These are phyloP conservation scores for Umbilicus rupestris DNA, from an alignment of 164 flowering plant genomes.

Conservation along the genomic window DNA sequence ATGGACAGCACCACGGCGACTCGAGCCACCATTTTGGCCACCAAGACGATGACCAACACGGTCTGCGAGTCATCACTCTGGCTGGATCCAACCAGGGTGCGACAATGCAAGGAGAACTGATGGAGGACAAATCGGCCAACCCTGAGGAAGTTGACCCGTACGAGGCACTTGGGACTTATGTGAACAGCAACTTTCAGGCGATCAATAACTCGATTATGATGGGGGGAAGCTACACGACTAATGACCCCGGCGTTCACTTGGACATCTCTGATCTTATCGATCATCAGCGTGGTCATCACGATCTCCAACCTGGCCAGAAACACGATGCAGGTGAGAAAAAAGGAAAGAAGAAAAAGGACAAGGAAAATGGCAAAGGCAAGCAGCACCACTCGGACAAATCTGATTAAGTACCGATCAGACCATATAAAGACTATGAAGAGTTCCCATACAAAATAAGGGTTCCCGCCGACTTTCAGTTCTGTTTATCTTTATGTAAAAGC, in stretches of 20 bases:
- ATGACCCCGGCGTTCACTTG: conserved; percentile 79
- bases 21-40: conserved; percentile 12
- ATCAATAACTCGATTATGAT: conserved; percentile 77
- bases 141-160: conserved; percentile 14
- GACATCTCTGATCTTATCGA: conserved; percentile 33
- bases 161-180: conserved; percentile 33
- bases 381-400: background rate
- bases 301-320: conserved; percentile 18
- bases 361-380: conserved; percentile 16
- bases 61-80: conserved; percentile 50
- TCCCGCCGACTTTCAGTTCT: background rate
- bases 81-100: conserved; percentile 73
- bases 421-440: background rate
- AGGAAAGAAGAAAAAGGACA: conserved; percentile 1
- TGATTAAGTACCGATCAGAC: background rate
- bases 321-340: background rate
- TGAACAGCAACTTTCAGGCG: conserved; percentile 77
- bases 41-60: conserved; percentile 17
- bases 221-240: conserved; percentile 43
- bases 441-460: background rate
- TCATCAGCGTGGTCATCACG: background rate
- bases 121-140: conserved; percentile 18
- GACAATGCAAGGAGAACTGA: conserved; percentile 42
- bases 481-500: background rate
- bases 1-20: conserved; percentile 10